Base-by-base conservation (phyloP, 805 yeast genomes). In the Pichia pseudocactophila region DNA sequence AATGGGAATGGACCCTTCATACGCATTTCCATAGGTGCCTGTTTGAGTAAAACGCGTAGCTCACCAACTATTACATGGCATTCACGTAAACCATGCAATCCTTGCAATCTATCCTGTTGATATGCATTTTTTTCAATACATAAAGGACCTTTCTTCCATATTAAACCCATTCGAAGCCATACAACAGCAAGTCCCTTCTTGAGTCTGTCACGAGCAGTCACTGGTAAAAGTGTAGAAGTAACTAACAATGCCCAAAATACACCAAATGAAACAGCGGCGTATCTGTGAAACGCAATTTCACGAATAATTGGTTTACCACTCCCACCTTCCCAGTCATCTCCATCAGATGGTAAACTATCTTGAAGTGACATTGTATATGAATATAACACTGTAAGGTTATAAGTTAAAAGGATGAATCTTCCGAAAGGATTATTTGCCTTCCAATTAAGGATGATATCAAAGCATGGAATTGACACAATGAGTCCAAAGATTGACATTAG, bases 121-220 rank as follows among this genome's bases (percentile, higher is more conserved):
- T 59, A 45, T 30, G 47, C 53, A 13, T 53, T 59, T 30, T 59
- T 56, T n/a, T 57, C 61, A 40, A 64, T 71, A 15, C 69, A 72
- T 47, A 85, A 61, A 2, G 89, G 87, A 49, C 83, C 90, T 38
- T 78, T 65, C 50, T 80, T 80, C 95, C 94, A 85, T 8, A 79
- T 70, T 18, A 86, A 70, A 1, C 95, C 95, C 71, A 85, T 70
- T 35, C 88, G 66, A 33, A 86, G 64, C 95, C 95, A 86, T 18
- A 84, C 65, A 2, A 78, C 63, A 0, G 86, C 74, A 18, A 85
- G 56, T 0, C 86, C 85, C 22, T 69, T 67, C 45, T 83, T 76
- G 45, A 85, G 62, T 37, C 87, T 64, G 12, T 75, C 66, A 36
- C 95, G 67, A 0, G 95, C 95, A 54, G 86, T 78, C 55, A 78